These are phyloP conservation scores for Wickerhamiella vanderwaltii DNA, from an alignment of 805 yeast species.

Conservation along the genomic window DNA sequence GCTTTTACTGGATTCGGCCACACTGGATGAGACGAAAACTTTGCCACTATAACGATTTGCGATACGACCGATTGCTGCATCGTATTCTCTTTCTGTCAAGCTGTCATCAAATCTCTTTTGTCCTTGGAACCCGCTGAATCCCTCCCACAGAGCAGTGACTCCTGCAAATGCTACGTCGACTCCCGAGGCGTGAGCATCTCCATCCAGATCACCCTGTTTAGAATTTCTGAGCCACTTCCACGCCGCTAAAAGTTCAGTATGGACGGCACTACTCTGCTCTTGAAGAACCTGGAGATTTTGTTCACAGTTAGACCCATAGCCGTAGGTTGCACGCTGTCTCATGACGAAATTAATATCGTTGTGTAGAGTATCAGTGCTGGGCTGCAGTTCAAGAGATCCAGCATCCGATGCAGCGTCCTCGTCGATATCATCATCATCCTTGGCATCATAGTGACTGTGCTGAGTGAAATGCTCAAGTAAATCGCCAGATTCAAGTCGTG, in stretches of 20 bases:
- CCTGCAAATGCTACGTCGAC: constrained; percentile 82
- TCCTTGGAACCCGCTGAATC: constrained; percentile 18
- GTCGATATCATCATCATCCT: background rate
- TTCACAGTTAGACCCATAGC: constrained; percentile 60
- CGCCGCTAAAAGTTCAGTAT: constrained; percentile 49
- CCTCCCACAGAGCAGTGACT: constrained; percentile 81
- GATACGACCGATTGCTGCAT: constrained; percentile 41
- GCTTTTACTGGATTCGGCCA: constrained; percentile 35
- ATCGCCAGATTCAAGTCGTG: constrained; percentile 5
- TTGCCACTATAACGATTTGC: constrained; percentile 33
- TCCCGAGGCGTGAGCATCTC: constrained; percentile 54
- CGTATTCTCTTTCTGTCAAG: constrained; percentile 33
- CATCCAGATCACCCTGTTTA: constrained; percentile 47
- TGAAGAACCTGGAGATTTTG: constrained; percentile 42
- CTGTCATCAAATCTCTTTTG: constrained; percentile 16
- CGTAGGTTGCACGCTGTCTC: constrained; percentile 54
- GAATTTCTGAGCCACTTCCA: constrained; percentile 89
- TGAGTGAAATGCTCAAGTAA: constrained; percentile 5
- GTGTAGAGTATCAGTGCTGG: constrained; percentile 33
- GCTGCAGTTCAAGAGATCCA: constrained; percentile 17
- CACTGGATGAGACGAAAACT: constrained; percentile 22
- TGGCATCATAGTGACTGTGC: constrained; percentile 1
- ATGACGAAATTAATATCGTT: constrained; percentile 68
- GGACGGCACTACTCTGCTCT: constrained; percentile 31
- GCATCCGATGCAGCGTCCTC: constrained; percentile 12